A percentile compares a stretch with the other conserved stretches of the same genome.
phyloP scores from a whole-genome alignment of 2,329 filamentous ascomycete species.

The Exophiala viscosa region DNA sequence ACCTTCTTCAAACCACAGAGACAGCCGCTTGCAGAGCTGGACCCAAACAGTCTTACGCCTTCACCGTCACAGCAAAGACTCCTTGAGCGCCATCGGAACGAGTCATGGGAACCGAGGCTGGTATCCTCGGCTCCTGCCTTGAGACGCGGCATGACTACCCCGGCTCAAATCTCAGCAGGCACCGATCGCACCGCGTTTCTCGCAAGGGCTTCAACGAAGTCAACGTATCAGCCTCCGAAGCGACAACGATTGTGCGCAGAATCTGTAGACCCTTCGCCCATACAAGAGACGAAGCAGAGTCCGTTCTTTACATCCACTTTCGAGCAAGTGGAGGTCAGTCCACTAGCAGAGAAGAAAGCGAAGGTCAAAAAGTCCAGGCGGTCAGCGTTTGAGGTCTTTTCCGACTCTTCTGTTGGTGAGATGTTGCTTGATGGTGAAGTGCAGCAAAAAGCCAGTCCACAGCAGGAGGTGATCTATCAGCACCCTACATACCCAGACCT shows the following conservation, averaged over 20 bases:
- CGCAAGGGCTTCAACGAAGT: constrained; percentile 35
- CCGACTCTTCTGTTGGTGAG: constrained; percentile 51
- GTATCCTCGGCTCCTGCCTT: constrained; percentile 39
- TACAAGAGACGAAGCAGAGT: constrained; percentile 40
- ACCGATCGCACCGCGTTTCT: constrained; percentile 42
- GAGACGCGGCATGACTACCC: constrained; percentile 36
- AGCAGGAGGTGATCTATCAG: background rate
- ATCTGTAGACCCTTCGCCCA: constrained; percentile 34
- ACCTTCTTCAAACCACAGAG: constrained; percentile 64
- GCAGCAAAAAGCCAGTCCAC: constrained; percentile 21
- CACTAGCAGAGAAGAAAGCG: constrained; percentile 36
- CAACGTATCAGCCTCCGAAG: constrained; percentile 48
- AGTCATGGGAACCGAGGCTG: constrained; percentile 54
- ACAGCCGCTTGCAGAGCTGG: constrained; percentile 62
- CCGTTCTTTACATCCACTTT: constrained; percentile 44
- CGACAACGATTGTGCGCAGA: constrained; percentile 52
- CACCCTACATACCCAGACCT: background rate
- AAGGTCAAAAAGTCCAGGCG: constrained; percentile 41
- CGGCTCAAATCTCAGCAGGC: constrained; percentile 39
- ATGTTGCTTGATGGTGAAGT: constrained; percentile 45
- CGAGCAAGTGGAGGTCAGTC: constrained; percentile 34
- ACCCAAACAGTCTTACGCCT: constrained; percentile 64
- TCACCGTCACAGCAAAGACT: constrained; percentile 62
- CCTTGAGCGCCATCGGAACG: constrained; percentile 51
- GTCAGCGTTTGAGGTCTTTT: constrained; percentile 48